phyloP scores from a whole-genome alignment of 1,139 yeast species.

The Yamadazyma friedrichii region DNA sequence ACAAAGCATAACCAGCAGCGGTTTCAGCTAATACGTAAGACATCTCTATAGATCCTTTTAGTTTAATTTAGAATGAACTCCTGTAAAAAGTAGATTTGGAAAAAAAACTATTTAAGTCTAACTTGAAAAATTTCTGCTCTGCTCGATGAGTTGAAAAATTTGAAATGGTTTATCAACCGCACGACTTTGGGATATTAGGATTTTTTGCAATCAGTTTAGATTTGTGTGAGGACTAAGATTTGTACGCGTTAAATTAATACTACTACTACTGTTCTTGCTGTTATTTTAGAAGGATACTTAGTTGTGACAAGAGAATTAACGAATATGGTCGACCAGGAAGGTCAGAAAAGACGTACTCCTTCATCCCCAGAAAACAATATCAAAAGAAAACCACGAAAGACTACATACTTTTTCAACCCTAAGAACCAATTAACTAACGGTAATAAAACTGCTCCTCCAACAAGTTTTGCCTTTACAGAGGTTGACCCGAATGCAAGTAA shows the following conservation, averaged over 20 bases:
- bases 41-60: conserved; percentile 23
- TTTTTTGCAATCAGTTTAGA: neutral
- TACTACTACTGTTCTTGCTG: too few species aligned
- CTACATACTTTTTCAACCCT: conserved; percentile 40
- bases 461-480: too few species aligned
- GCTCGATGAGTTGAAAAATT: conserved; percentile 23
- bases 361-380: neutral
- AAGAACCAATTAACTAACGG: conserved; percentile 24
- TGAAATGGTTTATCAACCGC: conserved; percentile 2
- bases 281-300: too few species aligned
- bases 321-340: neutral
- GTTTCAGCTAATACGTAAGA: conserved; percentile 96
- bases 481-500: too few species aligned
- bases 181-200: conserved; percentile 1
- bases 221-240: neutral
- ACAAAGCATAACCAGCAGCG: conserved; percentile 96
- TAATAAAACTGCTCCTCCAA: too few species aligned
- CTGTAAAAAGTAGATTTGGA: too few species aligned
- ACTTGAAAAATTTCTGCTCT: conserved; percentile 14
- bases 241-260: conserved; percentile 1
- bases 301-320: neutral
- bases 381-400: conserved; percentile 14
- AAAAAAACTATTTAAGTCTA: neutral
- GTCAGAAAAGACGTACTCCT: neutral
- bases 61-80: too few species aligned